Conservation (phyloP, 1,139 yeast genomes). For the Eremothecium sinecaudum region DNA sequence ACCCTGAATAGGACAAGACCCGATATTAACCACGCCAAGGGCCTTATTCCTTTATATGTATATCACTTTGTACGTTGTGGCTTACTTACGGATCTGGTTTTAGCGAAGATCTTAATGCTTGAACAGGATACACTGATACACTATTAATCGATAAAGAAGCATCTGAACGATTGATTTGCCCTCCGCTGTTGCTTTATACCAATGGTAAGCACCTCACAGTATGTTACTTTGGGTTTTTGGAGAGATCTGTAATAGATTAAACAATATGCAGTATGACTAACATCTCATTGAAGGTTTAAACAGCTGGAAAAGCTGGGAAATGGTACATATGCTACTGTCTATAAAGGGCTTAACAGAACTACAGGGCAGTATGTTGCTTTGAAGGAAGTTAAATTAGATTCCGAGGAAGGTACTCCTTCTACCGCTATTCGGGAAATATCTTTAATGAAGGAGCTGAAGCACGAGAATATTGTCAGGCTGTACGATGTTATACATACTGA, state of each 20-base stretch:
- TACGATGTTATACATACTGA: constrained; percentile 97
- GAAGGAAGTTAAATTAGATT: constrained; percentile 87
- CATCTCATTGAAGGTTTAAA: constrained; percentile 21
- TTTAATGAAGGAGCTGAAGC: constrained; percentile 89
- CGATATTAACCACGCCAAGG: too few relatives aligned
- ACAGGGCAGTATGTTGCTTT: constrained; percentile 91
- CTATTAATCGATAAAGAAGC: too few relatives aligned
- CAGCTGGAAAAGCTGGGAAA: constrained; percentile 85
- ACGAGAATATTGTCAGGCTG: constrained; percentile 84
- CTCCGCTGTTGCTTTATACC: too few relatives aligned
- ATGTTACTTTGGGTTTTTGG: background rate
- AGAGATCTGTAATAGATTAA: too few relatives aligned
- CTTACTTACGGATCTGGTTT: too few relatives aligned
- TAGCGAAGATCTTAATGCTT: too few relatives aligned
- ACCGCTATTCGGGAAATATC: constrained; percentile 97
- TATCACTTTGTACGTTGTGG: too few relatives aligned
- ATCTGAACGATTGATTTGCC: too few relatives aligned
- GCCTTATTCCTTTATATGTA: too few relatives aligned
- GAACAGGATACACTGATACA: too few relatives aligned
- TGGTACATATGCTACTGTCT: constrained; percentile 97
- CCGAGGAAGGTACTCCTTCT: constrained; percentile 97
- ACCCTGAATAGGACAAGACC: too few relatives aligned
- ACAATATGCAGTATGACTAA: too few relatives aligned
- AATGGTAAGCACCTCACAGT: constrained; percentile 5
- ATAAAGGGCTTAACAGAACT: constrained; percentile 85